Evolutionary conservation across 768 basidiomycete species (phyloP), one percentile per base, ranked within the genome.

Genomic region (Naematelia aurantialba): DNA sequence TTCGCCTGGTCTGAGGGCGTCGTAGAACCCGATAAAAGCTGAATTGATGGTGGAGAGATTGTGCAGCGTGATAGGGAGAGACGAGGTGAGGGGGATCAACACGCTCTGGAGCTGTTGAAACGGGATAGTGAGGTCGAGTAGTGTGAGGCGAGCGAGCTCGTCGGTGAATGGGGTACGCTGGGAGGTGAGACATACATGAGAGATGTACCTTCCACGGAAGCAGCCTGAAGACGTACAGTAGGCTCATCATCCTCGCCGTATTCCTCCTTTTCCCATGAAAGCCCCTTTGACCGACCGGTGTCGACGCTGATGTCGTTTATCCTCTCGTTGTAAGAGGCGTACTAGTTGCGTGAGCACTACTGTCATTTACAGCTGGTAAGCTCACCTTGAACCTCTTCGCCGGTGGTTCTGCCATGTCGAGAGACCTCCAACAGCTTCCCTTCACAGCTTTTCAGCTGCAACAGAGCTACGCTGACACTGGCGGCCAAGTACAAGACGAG

Each of bases 111-210:
- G 62, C 11, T 65, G 56, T 58, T 72, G 70, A 52, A 73, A 78
- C 0, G 74, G 74, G 4, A 62, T 55, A 13, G 68, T 67, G 19
- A 78, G 70, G 55, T 78, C 74, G n/a, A 76, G 66, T 1, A 76
- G 61, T 10, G 70, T 63, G 4, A 78, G 60, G 34, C 76, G 73
- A 19, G 66, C 67, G 12, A 78, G 61, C 55, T 75, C 74, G 10
- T 65, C 60, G 2, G 67, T 70, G 34, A 77, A 60, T 12, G 76
- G 76, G 8, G 76, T 77, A 22, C 54, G 51, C 74, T 75, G 48
- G 19, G 46, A 45, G 12, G 4, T 24, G 29, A 29, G 8, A 14
- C 39, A 5, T 45, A 47, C 56, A 59, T 39, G n/a, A n/a, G n/a
- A n/a, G n/a, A n/a, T n/a, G 47, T n/a, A 5, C 26, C 10, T 19